phyloP scores from a whole-genome alignment of 2,329 filamentous ascomycete genomes.

The Paradendryphiella salina region DNA sequence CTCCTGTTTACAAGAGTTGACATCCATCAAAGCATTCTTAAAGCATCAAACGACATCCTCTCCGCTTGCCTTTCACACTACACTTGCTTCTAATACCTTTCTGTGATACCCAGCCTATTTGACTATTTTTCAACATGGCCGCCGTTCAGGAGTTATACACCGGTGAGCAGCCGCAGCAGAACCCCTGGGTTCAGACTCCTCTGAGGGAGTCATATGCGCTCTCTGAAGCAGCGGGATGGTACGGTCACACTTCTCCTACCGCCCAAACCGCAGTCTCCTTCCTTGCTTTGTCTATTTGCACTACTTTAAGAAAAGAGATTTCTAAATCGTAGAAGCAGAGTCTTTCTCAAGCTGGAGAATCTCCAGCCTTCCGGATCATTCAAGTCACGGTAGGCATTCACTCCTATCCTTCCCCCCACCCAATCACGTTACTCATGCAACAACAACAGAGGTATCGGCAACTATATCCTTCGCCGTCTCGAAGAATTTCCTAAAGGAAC shows the following conservation, averaged over 20 bases:
- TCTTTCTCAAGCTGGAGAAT: conserved; percentile 84
- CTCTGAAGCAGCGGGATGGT: conserved; percentile 74
- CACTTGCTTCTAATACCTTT: conserved; percentile 7
- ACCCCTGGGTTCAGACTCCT: conserved; percentile 71
- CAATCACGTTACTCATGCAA: conserved; percentile 12
- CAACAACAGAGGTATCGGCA: conserved; percentile 62
- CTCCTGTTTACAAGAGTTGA: conserved; percentile 6
- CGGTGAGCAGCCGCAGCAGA: conserved; percentile 29
- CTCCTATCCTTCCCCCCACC: not conserved
- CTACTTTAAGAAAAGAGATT: conserved; percentile 25
- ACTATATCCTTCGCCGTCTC: conserved; percentile 63
- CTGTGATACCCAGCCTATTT: conserved; percentile 14
- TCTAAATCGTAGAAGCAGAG: conserved; percentile 61
- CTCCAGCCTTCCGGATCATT: conserved; percentile 84
- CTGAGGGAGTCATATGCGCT: conserved; percentile 68
- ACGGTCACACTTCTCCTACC: conserved; percentile 43
- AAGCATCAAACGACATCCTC: not conserved
- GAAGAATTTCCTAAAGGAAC: conserved; percentile 42
- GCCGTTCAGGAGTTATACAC: conserved; percentile 27
- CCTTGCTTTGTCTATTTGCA: not conserved
- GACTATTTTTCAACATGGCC: conserved; percentile 27
- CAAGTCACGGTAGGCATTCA: conserved; percentile 63
- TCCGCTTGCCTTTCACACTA: not conserved
- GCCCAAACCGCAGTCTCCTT: not conserved
- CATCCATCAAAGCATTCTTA: conserved; percentile 2